phyloP scores from a whole-genome alignment of 164 flowering plant species.

The Vitis rupestris region DNA sequence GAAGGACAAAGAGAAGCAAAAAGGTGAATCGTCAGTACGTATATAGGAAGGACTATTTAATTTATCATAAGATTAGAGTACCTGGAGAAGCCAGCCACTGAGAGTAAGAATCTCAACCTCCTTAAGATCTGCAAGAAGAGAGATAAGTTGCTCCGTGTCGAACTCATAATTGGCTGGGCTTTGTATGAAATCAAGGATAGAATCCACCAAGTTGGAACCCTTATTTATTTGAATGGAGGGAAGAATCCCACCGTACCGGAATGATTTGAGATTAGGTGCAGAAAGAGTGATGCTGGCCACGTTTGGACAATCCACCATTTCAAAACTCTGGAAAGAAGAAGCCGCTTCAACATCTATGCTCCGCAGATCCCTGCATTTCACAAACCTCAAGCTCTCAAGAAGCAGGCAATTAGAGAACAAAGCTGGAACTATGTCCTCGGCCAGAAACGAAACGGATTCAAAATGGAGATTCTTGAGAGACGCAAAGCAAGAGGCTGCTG shows the following conservation, averaged over 20 bases:
- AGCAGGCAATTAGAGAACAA: slow-evolving; percentile 7
- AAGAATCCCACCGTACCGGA: slow-evolving; percentile 5
- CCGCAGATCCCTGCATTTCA: not conserved
- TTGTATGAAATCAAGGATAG: slow-evolving; percentile 9
- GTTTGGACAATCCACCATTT: slow-evolving; percentile 6
- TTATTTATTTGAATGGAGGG: slow-evolving; percentile 2
- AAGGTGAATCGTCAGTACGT: not conserved
- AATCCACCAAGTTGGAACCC: slow-evolving; percentile 7
- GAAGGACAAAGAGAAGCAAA: not conserved
- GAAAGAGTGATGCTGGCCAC: not conserved
- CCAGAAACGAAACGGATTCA: slow-evolving; percentile 1
- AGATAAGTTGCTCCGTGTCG: not conserved
- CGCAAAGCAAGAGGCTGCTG: not conserved
- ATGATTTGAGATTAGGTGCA: not conserved
- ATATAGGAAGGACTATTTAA: not conserved
- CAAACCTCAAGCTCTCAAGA: slow-evolving; percentile 8
- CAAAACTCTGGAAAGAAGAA: too few relatives aligned
- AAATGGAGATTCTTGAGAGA: slow-evolving; percentile 9
- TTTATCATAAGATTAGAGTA: not conserved
- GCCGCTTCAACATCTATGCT: too few relatives aligned
- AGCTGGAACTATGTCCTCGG: not conserved
- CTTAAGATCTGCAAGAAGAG: too few relatives aligned
- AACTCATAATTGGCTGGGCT: slow-evolving; percentile 2
- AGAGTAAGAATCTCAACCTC: slow-evolving; percentile 3
- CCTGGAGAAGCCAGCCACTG: slow-evolving; percentile 16